phyloP scores from a whole-genome alignment of 306 rosid genomes.

The Quillaja saponaria region DNA sequence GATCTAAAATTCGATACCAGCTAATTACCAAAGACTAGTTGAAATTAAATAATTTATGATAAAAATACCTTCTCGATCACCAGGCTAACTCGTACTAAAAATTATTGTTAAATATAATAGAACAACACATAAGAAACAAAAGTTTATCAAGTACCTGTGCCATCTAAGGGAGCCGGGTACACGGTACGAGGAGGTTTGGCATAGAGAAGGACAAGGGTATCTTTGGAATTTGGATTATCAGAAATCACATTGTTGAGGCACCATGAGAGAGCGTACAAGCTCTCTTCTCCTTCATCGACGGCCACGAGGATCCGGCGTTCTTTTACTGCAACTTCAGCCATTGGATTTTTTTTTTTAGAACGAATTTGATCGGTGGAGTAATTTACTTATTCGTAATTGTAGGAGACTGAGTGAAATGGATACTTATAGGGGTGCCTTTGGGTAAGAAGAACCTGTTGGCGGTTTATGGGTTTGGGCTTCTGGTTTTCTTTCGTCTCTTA shows the following conservation, averaged over 20 bases:
- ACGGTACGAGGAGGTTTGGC: constrained; percentile 54
- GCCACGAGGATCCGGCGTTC: constrained; percentile 78
- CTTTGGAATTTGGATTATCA: constrained; percentile 45
- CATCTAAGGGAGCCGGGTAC: constrained; percentile 53
- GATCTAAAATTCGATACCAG: too few relatives aligned
- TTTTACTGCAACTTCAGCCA: constrained; percentile 47
- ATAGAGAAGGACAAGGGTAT: constrained; percentile 64
- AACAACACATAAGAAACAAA: too few relatives aligned
- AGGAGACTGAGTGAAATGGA: not conserved
- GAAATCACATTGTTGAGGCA: constrained; percentile 58
- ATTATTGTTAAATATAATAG: too few relatives aligned
- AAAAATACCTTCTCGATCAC: not conserved
- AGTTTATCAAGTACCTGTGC: constrained; percentile 51
- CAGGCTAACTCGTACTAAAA: not conserved
- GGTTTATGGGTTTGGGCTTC: constrained; percentile 36
- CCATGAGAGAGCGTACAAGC: constrained; percentile 82
- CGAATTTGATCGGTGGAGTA: too few relatives aligned
- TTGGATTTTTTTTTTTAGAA: too few relatives aligned
- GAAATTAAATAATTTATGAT: too few relatives aligned
- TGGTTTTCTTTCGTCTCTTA: constrained; percentile 29
- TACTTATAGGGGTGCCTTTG: constrained; percentile 1
- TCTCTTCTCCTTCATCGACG: constrained; percentile 88
- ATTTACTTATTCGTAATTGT: too few relatives aligned
- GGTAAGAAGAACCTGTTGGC: constrained; percentile 40
- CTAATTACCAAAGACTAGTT: too few relatives aligned